Evolutionary conservation across 768 basidiomycete genomes (phyloP).

Genomic region (Pleurotus platypus): DNA sequence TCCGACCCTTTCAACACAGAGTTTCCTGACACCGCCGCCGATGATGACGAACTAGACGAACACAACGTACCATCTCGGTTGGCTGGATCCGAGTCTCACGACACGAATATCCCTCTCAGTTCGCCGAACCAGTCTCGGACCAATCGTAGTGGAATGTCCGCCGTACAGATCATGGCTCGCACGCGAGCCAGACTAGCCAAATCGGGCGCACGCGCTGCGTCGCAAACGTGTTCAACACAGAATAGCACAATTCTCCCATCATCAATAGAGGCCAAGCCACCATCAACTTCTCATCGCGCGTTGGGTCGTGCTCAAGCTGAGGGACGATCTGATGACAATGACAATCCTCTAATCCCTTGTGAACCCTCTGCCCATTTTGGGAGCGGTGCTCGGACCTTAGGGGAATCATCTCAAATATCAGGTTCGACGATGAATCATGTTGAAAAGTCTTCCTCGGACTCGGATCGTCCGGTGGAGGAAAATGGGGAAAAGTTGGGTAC

Average conservation of each 20-base stretch:
- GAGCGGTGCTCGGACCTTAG: background rate
- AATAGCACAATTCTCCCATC: background rate
- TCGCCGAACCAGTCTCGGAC: background rate
- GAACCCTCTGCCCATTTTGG: background rate
- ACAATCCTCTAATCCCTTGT: background rate
- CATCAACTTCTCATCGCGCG: slow-evolving; percentile 1
- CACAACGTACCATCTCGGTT: slow-evolving; percentile 5
- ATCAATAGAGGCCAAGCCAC: background rate
- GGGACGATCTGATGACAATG: slow-evolving; percentile 1
- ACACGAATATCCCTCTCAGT: too few relatives aligned
- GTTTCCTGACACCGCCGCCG: background rate
- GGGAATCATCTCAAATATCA: background rate
- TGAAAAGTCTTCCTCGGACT: slow-evolving; percentile 4
- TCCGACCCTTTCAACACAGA: background rate
- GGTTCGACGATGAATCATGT: slow-evolving; percentile 5
- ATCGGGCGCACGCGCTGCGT: background rate
- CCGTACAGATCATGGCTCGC: slow-evolving; percentile 10
- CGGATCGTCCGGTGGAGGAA: background rate
- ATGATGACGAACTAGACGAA: background rate
- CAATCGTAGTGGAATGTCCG: background rate
- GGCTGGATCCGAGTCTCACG: slow-evolving; percentile 14
- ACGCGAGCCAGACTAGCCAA: slow-evolving; percentile 21
- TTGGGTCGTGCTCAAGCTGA: background rate
- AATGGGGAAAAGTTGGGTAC: slow-evolving; percentile 13
- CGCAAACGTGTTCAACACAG: background rate